Evolutionary conservation across 495 filamentous ascomycete species (phyloP), one percentile per base, ranked within the genome.

Genomic region (Elaphomyces granulatus): DNA sequence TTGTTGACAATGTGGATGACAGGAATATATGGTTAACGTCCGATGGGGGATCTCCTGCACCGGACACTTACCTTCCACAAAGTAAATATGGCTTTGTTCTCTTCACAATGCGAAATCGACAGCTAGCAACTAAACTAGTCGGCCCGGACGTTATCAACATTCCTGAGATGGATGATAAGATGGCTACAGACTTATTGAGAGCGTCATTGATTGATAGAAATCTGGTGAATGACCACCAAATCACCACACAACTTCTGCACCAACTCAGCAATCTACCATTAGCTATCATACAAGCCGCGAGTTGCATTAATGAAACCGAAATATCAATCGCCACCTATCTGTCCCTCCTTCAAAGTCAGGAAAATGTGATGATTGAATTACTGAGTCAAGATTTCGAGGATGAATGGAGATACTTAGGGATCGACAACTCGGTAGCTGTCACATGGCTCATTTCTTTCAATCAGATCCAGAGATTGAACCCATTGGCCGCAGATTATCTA

Each of bases 361-460:
- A 70, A 21, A 18, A 58, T 23, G 44, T 59, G n/a, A 41, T 47
- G 15, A 36, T 55, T 8, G 44, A 43, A 17, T 39, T 68, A 17
- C 45, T 70, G 38, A 62, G 54, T 42, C 38, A 50, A 48, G 64
- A 66, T 19, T 72, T 66, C 40, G 44, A 49, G 2, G 60, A 66
- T 37, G 47, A 53, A 2, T 40, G 46, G 19, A 46, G 61, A 23
- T 63, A 68, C 41, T 3, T 2, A 4, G 49, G 45, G 2, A 48
- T 47, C 17, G 53, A 61, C 35, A 70, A 68, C 45, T 53, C 68
- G 3, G 54, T 71, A 9, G 65, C 63, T 15, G 53, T 48, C 6
- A 72, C 68, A 4, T 71, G 60, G 65, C 47, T 58, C 3, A 53
- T 70, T 15, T 65, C 65, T 6, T 65, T 70, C 38, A 51, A 61